phyloP scores from a whole-genome alignment of 1,139 yeast species.

The Zygoascus meyerae region DNA sequence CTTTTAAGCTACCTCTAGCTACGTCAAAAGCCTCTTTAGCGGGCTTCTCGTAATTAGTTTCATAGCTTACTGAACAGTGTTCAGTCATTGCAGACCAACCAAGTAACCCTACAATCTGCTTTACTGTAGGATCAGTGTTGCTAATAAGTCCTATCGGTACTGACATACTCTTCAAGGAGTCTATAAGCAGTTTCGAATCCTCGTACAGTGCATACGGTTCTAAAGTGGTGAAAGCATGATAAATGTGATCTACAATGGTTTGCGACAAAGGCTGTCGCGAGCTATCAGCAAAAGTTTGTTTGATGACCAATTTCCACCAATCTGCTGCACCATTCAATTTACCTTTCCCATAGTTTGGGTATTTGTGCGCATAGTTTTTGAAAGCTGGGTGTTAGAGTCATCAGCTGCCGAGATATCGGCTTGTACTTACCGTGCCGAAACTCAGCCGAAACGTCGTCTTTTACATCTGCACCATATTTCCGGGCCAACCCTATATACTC shows the following conservation, averaged over 20 bases:
- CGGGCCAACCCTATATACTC: conserved; percentile 22
- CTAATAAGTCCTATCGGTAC: conserved; percentile 25
- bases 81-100: conserved; percentile 17
- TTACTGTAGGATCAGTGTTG: conserved; percentile 26
- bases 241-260: conserved; percentile 17
- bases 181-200: conserved; percentile 20
- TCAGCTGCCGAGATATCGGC: neutral
- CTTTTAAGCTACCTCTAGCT: conserved; percentile 10
- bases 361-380: conserved; percentile 14
- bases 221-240: conserved; percentile 21
- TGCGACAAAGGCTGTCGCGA: conserved; percentile 11
- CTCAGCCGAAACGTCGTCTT: conserved; percentile 12
- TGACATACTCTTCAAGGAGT: conserved; percentile 10
- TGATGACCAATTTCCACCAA: conserved; percentile 27
- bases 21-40: conserved; percentile 18
- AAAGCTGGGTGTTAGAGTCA: conserved; percentile 15
- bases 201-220: conserved; percentile 22
- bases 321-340: conserved; percentile 13
- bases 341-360: conserved; percentile 26
- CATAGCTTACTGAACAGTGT: conserved; percentile 20
- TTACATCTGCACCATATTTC: conserved; percentile 17
- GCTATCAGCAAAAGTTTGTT: conserved; percentile 16
- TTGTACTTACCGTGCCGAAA: neutral
- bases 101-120: conserved; percentile 18
- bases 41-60: conserved; percentile 27